Evolutionary conservation across 1,139 yeast species (phyloP).

Genomic region (Saccharomyces pastorianus): DNA sequence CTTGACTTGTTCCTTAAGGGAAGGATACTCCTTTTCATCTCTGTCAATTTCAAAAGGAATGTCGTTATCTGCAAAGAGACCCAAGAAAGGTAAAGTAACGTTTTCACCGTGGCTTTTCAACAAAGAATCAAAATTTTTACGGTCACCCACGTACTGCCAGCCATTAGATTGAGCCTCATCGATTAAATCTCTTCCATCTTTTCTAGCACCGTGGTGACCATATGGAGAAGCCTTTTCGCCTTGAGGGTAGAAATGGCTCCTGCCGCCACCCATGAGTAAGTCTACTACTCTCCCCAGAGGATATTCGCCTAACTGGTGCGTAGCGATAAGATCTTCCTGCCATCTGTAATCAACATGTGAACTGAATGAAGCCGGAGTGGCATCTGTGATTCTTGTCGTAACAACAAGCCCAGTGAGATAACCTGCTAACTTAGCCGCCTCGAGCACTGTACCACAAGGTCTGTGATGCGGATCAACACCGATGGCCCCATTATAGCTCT

Average conservation of each 20-base stretch:
- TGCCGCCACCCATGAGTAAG: slow-evolving; percentile 81
- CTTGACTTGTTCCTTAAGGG: slow-evolving; percentile 62
- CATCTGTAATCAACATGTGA: slow-evolving; percentile 65
- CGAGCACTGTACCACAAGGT: slow-evolving; percentile 78
- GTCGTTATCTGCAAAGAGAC: slow-evolving; percentile 60
- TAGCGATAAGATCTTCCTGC: slow-evolving; percentile 78
- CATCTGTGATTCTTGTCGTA: slow-evolving; percentile 75
- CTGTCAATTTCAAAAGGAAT: slow-evolving; percentile 79
- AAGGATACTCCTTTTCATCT: slow-evolving; percentile 49
- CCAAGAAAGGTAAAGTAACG: slow-evolving; percentile 62
- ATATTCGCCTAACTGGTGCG: slow-evolving; percentile 72
- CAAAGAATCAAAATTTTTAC: slow-evolving; percentile 47
- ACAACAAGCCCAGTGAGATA: slow-evolving; percentile 79
- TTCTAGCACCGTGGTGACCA: slow-evolving; percentile 54
- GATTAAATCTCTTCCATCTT: slow-evolving; percentile 56
- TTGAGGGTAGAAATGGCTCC: slow-evolving; percentile 59
- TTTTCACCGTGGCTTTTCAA: slow-evolving; percentile 42
- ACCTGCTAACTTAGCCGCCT: slow-evolving; percentile 72
- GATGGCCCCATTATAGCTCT: slow-evolving; percentile 78
- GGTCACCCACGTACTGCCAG: slow-evolving; percentile 59
- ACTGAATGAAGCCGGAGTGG: slow-evolving; percentile 85
- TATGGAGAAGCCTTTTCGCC: slow-evolving; percentile 28
- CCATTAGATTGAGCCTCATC: slow-evolving; percentile 48
- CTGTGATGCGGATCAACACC: slow-evolving; percentile 53
- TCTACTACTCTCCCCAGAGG: slow-evolving; percentile 74